phyloP scores from a whole-genome alignment of 345 rosid species.

The Rhodamnia argentea region DNA sequence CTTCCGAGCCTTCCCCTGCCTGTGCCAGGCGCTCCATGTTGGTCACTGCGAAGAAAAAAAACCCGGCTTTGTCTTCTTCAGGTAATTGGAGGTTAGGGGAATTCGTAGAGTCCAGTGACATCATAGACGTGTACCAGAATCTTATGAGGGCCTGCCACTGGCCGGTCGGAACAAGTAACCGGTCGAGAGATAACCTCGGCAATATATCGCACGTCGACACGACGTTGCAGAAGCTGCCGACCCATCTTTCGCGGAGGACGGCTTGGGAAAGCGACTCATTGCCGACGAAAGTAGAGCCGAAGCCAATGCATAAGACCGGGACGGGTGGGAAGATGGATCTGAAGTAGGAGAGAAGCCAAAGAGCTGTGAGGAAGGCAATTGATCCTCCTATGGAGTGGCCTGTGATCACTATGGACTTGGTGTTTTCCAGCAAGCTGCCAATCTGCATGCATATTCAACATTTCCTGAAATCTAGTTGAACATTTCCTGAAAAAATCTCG shows the following conservation, averaged over 20 bases:
- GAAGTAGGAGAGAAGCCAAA: conserved; percentile 59
- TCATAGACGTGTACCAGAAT: conserved; percentile 19
- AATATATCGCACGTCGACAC: conserved; percentile 45
- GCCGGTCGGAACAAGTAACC: conserved; percentile 2
- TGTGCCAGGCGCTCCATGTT: conserved; percentile 1
- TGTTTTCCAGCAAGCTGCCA: conserved; percentile 4
- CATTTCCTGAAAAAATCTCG: background rate
- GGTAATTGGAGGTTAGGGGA: background rate
- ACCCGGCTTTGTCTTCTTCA: conserved; percentile 3
- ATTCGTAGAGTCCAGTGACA: background rate
- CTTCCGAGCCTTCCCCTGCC: conserved; percentile 3
- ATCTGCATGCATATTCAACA: conserved; percentile 14
- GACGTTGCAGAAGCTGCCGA: conserved; percentile 59
- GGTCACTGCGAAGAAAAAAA: conserved; percentile 3
- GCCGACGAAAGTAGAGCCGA: conserved; percentile 67
- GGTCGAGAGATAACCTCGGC: conserved; percentile 45
- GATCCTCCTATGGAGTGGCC: conserved; percentile 80
- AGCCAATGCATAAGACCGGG: conserved; percentile 61
- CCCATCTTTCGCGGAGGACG: conserved; percentile 45
- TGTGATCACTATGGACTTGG: conserved; percentile 45
- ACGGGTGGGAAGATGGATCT: conserved; percentile 12
- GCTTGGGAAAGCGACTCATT: conserved; percentile 47
- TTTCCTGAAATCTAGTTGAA: background rate
- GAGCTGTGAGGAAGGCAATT: conserved; percentile 48
- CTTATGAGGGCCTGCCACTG: conserved; percentile 9